Conservation (phyloP, 176 grass and related monocot species). For the Melocanna baccifera region DNA sequence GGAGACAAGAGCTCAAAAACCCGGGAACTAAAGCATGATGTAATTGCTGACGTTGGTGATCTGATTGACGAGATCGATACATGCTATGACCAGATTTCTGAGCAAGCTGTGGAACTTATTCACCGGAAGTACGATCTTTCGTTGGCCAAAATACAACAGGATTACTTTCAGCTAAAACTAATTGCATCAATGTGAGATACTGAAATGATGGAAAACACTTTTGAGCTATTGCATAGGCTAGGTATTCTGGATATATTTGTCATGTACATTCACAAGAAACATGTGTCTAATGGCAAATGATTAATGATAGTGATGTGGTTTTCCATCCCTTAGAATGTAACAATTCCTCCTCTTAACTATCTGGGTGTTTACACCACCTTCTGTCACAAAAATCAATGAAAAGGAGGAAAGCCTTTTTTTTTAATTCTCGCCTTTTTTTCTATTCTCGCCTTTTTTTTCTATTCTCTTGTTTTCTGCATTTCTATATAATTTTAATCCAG, state of each 20-base stretch:
- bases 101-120: slow-evolving; percentile 98
- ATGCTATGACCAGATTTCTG: slow-evolving; percentile 87
- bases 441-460: no score
- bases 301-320: background rate
- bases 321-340: background rate
- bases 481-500: background rate
- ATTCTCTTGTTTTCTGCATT: background rate
- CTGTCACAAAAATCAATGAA: background rate
- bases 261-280: background rate
- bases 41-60: slow-evolving; percentile 86
- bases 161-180: slow-evolving; percentile 13
- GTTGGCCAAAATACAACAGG: background rate
- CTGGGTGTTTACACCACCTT: background rate
- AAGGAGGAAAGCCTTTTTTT: background rate
- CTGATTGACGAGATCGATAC: slow-evolving; percentile 88
- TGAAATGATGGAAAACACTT: background rate
- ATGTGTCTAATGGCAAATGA: background rate
- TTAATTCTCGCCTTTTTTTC: no score
- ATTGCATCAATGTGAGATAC: background rate
- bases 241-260: background rate
- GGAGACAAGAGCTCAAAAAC: slow-evolving; percentile 71
- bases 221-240: background rate
- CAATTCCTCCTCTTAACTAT: background rate
- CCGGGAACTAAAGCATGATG: slow-evolving; percentile 92
- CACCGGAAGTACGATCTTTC: slow-evolving; percentile 76